Evolutionary conservation across 257 asterid genomes (phyloP).

Genomic region (Striga asiatica): DNA sequence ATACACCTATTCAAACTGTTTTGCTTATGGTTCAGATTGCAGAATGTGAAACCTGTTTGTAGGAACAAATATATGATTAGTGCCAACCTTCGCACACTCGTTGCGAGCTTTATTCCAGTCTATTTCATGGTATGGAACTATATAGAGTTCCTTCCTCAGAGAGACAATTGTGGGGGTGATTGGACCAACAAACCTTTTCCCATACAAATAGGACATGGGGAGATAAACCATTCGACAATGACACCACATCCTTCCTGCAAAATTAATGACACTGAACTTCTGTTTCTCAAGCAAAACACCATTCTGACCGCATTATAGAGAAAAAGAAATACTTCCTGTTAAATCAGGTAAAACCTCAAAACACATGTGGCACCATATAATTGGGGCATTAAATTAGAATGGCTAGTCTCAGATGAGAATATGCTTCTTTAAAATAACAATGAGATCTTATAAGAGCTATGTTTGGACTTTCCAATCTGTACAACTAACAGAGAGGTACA

Average conservation of each 20-base stretch:
- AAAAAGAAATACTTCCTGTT: background rate
- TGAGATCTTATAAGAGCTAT: background rate
- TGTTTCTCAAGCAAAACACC: conserved; percentile 11
- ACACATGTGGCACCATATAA: background rate
- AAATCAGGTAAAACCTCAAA: conserved; percentile 7
- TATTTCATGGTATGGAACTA: conserved; percentile 78
- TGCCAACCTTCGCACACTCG: conserved; percentile 89
- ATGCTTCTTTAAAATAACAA: background rate
- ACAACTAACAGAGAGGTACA: background rate
- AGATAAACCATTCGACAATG: conserved; percentile 99
- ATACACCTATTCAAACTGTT: background rate
- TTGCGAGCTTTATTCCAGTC: conserved; percentile 83
- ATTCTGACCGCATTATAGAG: background rate
- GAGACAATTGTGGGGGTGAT: conserved; percentile 84
- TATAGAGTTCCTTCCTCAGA: conserved; percentile 75
- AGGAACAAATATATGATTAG: conserved; percentile 4
- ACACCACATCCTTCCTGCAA: conserved; percentile 99
- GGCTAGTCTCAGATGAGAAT: conserved; percentile 5
- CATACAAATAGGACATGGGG: conserved; percentile 91
- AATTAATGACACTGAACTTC: conserved; percentile 7
- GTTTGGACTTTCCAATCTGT: background rate
- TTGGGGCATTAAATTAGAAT: conserved; percentile 4
- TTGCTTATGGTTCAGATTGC: background rate
- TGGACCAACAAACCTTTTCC: conserved; percentile 88
- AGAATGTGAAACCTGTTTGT: background rate